Evolutionary conservation across 2,329 filamentous ascomycete species (phyloP), one percentile per base, ranked within the genome.

Genomic region (Talaromyces sp.): DNA sequence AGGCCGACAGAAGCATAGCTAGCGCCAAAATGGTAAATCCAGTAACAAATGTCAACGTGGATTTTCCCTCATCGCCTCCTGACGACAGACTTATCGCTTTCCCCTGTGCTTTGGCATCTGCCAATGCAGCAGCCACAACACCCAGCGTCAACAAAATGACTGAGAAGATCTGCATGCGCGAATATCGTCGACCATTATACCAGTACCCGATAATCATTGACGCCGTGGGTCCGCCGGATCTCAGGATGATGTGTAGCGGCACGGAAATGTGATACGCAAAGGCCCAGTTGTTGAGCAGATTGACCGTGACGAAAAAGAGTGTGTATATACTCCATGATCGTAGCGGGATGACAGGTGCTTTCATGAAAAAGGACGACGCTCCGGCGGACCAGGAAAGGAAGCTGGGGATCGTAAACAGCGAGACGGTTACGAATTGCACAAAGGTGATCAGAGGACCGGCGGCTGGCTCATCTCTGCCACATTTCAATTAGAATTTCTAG

Each of bases 201-300:
- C 96, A 70, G 73, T 89, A 93, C 3, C 95, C 95, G n/a, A 94
- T 92, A 16, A 89, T 79, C 87, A 99, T 96, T 9, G 95, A 98
- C 4, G 93, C 96, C 67, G 98, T 96, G 72, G 93, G 97, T 16
- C 95, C 95, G 59, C 94, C 96, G 58, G 93, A 97, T 62, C 95
- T 88, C 35, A 99, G 83, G 70, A 99, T 98, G 72, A 99, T 99
- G 75, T 99, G 95, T 58, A 99, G 88, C 1, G 95, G 95, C 0
- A 99, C 92, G 7, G 93, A 97, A 64, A 99, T 98, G 71, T 93
- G 89, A 80, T 97, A 99, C 68, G 92, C 93, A 77, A 99, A 99
- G 7, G 94, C 95, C 82, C 94, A 94, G 73, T 99, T 99, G 80
- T 99, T 99, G 74, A 99, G 81, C 65, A 98, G 87, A 72, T 98